These are phyloP conservation scores for Trichoderma atrobrunneum DNA, from an alignment of 2,329 filamentous ascomycete species.

Conservation along the genomic window DNA sequence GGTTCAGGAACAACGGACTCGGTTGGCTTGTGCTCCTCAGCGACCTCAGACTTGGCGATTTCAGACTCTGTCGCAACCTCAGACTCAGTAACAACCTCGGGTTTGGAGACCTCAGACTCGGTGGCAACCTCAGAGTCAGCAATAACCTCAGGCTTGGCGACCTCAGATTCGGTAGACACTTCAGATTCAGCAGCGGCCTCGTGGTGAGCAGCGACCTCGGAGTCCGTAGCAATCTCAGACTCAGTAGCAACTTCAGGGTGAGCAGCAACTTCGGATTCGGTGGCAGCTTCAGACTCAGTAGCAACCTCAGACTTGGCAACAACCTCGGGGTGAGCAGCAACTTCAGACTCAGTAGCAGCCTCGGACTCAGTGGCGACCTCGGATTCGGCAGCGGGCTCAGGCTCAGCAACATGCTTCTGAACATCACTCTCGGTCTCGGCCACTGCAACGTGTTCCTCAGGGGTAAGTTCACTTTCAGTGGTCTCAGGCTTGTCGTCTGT, in stretches of 20 bases:
- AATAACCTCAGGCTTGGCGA: neutral
- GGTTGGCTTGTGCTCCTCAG: conserved; percentile 1
- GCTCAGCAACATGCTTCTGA: conserved; percentile 1
- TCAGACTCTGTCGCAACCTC: conserved; percentile 19
- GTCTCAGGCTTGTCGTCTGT: conserved; percentile 20
- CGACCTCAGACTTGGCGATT: conserved; percentile 5
- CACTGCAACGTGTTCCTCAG: neutral
- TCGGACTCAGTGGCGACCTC: neutral
- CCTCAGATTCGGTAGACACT: neutral
- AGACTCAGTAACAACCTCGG: neutral
- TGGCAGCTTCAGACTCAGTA: neutral
- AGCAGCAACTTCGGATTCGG: neutral
- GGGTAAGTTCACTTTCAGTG: neutral
- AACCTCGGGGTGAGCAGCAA: conserved; percentile 2
- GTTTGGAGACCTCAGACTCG: neutral
- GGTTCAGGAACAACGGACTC: conserved; percentile 5
- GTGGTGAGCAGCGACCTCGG: neutral
- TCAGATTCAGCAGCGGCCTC: neutral
- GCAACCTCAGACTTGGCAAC: neutral
- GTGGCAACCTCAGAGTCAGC: neutral
- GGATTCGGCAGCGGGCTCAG: neutral
- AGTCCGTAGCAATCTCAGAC: neutral
- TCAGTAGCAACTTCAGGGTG: neutral
- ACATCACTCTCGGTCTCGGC: conserved; percentile 10
- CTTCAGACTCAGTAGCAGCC: conserved; percentile 18